Evolutionary conservation across 139 green algal genomes (phyloP), one percentile per base, ranked within the genome.

Genomic region (Coccomyxa sp.): DNA sequence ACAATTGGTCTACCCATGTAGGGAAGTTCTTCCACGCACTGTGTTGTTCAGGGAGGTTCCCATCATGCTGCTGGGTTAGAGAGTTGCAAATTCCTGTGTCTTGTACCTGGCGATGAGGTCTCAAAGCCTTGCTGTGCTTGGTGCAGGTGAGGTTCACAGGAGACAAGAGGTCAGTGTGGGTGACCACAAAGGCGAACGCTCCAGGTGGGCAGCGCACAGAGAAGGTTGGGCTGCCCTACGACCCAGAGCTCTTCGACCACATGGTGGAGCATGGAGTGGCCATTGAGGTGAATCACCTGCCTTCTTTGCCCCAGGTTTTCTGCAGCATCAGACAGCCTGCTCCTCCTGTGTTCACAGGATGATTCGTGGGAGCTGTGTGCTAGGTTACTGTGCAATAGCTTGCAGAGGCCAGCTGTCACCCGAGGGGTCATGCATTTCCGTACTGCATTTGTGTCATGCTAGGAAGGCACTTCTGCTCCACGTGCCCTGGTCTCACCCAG

Each of bases 171-270:
- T 81, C 84, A 55, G 76, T 93, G 4, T 72, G 89, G 39, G 91
- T 93, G 34, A 87, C 76, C 9, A 92, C 88, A 7, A 90, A 89
- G 82, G 68, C 74, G 2, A 84, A 34, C 24, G 92, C 93, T 7
- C 93, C 93, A 7, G 93, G 92, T 3, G 91, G 93, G 8, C 80
- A 41, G 36, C 86, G 91, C 31, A 89, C 86, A n/a, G 83, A 90
- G 76, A 87, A 91, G 77, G 89, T 97, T 18, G 90, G 88, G 0
- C 75, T 97, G 50, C 89, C 92, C 0, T 93, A 86, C 38, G 94
- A 97, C 85, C 91, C 93, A 0, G 87, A 93, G 24, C 84, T 97
- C 10, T 86, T 93, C 41, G 86, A 95, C 78, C 90, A 96, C 84
- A 82, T 97, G 76, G 76, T 91, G 37, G 41, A 75, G 36, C 88